A percentile compares a stretch with the other conserved stretches of the same genome.
Evolutionary conservation across 2,329 filamentous ascomycete species (phyloP).

Genomic region (Hypoxylon sp.): DNA sequence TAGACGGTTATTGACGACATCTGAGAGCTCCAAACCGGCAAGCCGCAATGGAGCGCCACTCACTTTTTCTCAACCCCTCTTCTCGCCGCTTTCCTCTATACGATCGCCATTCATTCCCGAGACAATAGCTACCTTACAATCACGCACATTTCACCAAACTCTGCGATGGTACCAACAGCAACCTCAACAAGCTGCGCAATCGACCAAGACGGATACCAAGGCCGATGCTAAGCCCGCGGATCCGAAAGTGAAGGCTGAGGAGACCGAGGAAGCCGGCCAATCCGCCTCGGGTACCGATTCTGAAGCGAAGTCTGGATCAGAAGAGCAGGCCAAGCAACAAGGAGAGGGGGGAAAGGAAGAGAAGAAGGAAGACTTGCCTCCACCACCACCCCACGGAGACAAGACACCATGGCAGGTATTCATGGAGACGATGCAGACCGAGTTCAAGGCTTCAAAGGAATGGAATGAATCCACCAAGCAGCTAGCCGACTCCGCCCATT

Average conservation of each 20-base stretch:
- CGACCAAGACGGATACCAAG: conserved; percentile 56
- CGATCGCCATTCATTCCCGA: conserved; percentile 64
- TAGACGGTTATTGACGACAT: conserved; percentile 61
- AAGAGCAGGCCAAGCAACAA: conserved; percentile 64
- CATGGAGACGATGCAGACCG: conserved; percentile 91
- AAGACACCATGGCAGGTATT: conserved; percentile 99
- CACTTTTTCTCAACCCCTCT: conserved; percentile 50
- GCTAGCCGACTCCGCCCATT: conserved; percentile 87
- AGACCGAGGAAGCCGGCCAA: conserved; percentile 49
- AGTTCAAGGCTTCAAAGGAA: conserved; percentile 97
- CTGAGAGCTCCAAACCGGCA: conserved; percentile 50
- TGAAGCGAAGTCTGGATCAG: conserved; percentile 59
- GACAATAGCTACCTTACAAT: conserved; percentile 58
- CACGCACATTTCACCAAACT: conserved; percentile 60
- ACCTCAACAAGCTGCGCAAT: conserved; percentile 50
- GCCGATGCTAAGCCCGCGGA: conserved; percentile 51
- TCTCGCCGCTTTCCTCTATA: conserved; percentile 57
- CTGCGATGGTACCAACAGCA: conserved; percentile 54
- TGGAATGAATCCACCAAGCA: conserved; percentile 99
- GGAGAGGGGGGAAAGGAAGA: conserved; percentile 68
- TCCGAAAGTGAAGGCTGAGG: conserved; percentile 57
- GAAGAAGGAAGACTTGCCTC: conserved; percentile 79
- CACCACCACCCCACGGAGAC: conserved; percentile 96
- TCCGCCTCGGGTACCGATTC: conserved; percentile 56
- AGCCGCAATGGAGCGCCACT: conserved; percentile 51